Evolutionary conservation across 768 basidiomycete genomes (phyloP).

Genomic region (Lactarius vividus): DNA sequence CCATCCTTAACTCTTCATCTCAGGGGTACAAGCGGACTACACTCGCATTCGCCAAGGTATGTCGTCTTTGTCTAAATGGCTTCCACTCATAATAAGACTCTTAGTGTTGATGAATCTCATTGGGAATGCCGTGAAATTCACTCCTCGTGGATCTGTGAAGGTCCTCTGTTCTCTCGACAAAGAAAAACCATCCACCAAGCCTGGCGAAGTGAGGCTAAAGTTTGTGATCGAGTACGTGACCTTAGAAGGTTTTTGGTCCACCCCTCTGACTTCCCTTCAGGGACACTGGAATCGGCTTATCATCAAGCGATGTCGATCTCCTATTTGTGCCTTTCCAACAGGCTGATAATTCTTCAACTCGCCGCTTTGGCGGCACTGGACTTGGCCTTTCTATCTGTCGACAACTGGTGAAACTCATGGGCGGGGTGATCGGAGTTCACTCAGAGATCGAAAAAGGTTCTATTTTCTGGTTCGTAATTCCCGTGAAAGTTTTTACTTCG

Average conservation of each 20-base stretch:
- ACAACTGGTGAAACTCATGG: conserved; percentile 73
- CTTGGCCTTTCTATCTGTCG: conserved; percentile 72
- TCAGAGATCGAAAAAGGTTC: conserved; percentile 65
- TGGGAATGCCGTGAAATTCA: conserved; percentile 77
- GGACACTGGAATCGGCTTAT: conserved; percentile 72
- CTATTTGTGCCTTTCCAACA: conserved; percentile 77
- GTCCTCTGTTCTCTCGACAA: conserved; percentile 58
- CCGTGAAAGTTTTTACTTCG: conserved; percentile 54
- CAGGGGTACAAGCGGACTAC: conserved; percentile 72
- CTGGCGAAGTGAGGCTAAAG: conserved; percentile 50
- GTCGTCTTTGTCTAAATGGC: not conserved
- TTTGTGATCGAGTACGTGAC: conserved; percentile 58
- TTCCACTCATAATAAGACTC: conserved; percentile 1
- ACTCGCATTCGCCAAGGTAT: conserved; percentile 70
- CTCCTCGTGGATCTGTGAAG: conserved; percentile 57
- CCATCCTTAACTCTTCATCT: not conserved
- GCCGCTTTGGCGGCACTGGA: conserved; percentile 76
- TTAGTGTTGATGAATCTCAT: conserved; percentile 74
- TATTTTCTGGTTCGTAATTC: conserved; percentile 72
- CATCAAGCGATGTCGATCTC: conserved; percentile 60
- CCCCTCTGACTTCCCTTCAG: conserved; percentile 34
- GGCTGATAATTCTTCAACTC: conserved; percentile 75
- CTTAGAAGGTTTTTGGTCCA: not conserved
- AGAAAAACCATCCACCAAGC: conserved; percentile 34
- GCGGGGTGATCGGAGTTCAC: conserved; percentile 67